Evolutionary conservation across 495 filamentous ascomycete species (phyloP), one percentile per base, ranked within the genome.

Genomic region (Aspergillus coremiiformis): DNA sequence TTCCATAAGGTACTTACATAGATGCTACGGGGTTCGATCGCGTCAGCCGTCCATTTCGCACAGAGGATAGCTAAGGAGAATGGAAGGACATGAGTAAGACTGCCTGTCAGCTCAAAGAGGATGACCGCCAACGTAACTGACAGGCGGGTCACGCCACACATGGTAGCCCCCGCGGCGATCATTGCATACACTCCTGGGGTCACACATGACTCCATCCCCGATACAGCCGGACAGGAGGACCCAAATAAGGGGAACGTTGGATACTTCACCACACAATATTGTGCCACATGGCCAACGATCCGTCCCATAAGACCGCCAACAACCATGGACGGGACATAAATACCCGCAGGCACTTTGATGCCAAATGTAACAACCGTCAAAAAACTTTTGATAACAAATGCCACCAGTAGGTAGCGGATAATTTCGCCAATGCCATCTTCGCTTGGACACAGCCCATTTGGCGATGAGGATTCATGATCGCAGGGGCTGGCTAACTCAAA

Each of bases 321-420:
- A 27, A 98, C 93, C 93, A 98, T 98, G 57, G 89, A 94, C 4
- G 93, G 93, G 0, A 98, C 91, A 58, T 97, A 98, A 54, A 98
- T 96, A 27, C 93, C 93, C 2, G 90, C 89, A 9, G 93, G 93
- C 2, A 96, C 84, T 68, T 98, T 98, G 62, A 95, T 89, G 1
- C 90, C 90, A 64, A 96, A 96, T 0, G 90, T 94, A 51, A 95
- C 81, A 37, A 83, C 83, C 0, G 93, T 98, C 22, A 98, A 70
- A 37, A 93, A 65, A 33, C 86, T 87, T 67, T 97, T 97, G 69
- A 97, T 84, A 17, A 95, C 71, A 61, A 98, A 92, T 0, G 90
- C 93, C 46, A 82, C 66, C 11, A 85, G 68, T 1, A 98, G 76
- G 46, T 82, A 83, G 39, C 74, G 56, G 24, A 97, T 75, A 21